Conservation (phyloP, 1,139 yeast genomes). For the Blastobotrys illinoisensis region DNA sequence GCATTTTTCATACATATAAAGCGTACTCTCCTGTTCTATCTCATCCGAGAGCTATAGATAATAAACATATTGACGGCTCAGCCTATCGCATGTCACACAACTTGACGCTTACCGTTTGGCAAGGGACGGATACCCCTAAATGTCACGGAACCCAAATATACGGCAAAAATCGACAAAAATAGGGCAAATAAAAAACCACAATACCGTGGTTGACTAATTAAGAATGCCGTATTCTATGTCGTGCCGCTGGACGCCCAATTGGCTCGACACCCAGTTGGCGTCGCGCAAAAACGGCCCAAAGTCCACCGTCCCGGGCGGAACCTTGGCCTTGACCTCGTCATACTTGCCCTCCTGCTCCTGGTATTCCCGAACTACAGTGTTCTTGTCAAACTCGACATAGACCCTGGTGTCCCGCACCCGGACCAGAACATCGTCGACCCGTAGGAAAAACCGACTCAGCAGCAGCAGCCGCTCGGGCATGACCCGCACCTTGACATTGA, state of each 20-base stretch:
- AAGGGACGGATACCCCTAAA: too few species aligned
- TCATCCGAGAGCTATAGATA: too few species aligned
- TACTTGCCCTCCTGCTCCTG: slow-evolving; percentile 69
- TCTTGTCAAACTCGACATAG: slow-evolving; percentile 68
- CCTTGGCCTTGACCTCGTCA: slow-evolving; percentile 45
- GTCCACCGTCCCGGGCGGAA: slow-evolving; percentile 49
- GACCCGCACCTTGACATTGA: slow-evolving; percentile 76
- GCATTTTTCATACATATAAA: too few species aligned
- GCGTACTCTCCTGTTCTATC: too few species aligned
- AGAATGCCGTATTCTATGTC: not conserved
- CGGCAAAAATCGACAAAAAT: too few species aligned
- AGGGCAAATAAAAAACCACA: too few species aligned
- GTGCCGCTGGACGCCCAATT: slow-evolving; percentile 42
- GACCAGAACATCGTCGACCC: slow-evolving; percentile 86
- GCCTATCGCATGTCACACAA: too few species aligned
- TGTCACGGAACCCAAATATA: too few species aligned
- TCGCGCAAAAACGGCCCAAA: slow-evolving; percentile 76
- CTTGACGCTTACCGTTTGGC: too few species aligned
- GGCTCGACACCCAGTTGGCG: slow-evolving; percentile 70
- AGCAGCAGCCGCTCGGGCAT: slow-evolving; percentile 78
- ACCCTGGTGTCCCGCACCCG: slow-evolving; percentile 80
- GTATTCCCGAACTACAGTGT: slow-evolving; percentile 66
- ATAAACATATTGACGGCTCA: too few species aligned
- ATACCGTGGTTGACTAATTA: too few species aligned
- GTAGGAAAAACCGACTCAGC: slow-evolving; percentile 68